Percentiles rank a stretch among this genome's conserved stretches.
phyloP scores from a whole-genome alignment of 345 rosid genomes.

The Murraya koenigii region DNA sequence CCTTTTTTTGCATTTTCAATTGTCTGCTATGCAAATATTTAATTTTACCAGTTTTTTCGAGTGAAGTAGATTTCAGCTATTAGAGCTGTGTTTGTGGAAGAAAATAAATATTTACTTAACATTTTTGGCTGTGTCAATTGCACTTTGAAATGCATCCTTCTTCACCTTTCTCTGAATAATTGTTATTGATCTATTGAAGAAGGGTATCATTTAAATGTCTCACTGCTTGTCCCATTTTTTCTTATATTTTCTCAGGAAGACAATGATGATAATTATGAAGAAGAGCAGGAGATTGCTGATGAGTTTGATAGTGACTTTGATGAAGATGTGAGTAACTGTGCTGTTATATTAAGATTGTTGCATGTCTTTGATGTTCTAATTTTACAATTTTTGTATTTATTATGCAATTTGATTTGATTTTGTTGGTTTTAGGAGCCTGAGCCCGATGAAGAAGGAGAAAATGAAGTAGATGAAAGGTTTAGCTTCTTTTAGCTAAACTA shows the following conservation, averaged over 20 bases:
- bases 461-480: constrained; percentile 59
- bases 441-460: constrained; percentile 65
- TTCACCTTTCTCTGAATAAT: neutral
- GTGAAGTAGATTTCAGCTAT: neutral
- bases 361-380: neutral
- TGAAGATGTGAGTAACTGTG: constrained; percentile 65
- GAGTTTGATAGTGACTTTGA: constrained; percentile 92
- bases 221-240: neutral
- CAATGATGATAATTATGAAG: constrained; percentile 71
- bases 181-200: neutral
- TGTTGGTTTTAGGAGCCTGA: constrained; percentile 72
- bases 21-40: neutral
- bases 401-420: constrained; percentile 5
- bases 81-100: neutral
- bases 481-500: neutral
- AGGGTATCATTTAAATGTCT: neutral
- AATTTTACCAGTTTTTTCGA: neutral
- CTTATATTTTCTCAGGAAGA: constrained; percentile 56
- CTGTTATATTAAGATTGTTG: constrained; percentile 5
- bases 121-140: neutral
- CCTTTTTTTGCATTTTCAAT: neutral
- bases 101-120: no score
- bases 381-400: neutral
- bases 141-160: neutral
- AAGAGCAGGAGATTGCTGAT: constrained; percentile 80